Conservation (phyloP, 2,329 filamentous ascomycete species). For the Chaetothyriales sp. region DNA sequence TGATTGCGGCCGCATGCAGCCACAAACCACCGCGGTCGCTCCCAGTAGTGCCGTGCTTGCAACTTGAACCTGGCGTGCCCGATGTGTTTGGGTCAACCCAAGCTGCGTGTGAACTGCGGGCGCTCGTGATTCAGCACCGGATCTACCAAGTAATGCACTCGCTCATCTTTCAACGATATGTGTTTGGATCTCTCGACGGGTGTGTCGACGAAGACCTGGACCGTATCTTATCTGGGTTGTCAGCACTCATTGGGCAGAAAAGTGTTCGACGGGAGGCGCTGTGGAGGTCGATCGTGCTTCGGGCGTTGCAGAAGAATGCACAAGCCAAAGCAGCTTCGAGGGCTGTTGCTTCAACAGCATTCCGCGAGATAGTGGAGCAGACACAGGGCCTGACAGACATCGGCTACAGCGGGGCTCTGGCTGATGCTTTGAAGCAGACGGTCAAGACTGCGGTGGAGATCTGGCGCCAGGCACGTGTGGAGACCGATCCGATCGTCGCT, state of each 20-base stretch:
- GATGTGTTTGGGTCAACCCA: slow-evolving; percentile 35
- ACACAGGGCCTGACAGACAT: slow-evolving; percentile 40
- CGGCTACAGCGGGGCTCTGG: slow-evolving; percentile 35
- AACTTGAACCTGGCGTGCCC: slow-evolving; percentile 1
- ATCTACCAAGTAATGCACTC: slow-evolving; percentile 41
- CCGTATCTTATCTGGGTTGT: slow-evolving; percentile 39
- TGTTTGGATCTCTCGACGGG: slow-evolving; percentile 40
- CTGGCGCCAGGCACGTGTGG: slow-evolving; percentile 42
- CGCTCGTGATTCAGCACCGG: slow-evolving; percentile 40
- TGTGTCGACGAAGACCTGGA: slow-evolving; percentile 38
- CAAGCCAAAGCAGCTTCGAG: slow-evolving; percentile 43
- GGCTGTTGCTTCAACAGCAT: slow-evolving; percentile 38
- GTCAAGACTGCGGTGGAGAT: slow-evolving; percentile 45
- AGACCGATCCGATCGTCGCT: slow-evolving; percentile 40
- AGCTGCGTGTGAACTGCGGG: slow-evolving; percentile 37
- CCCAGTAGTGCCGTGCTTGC: not conserved
- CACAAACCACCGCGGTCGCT: not conserved
- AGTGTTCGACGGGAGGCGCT: slow-evolving; percentile 42
- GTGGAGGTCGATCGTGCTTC: slow-evolving; percentile 43
- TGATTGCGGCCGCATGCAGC: not conserved
- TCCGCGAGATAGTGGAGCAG: slow-evolving; percentile 41
- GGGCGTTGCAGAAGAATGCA: slow-evolving; percentile 41
- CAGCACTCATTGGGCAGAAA: slow-evolving; percentile 41
- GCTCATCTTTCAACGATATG: slow-evolving; percentile 42
- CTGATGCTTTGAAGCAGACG: slow-evolving; percentile 37